Evolutionary conservation across 352 stramenopile genomes (phyloP).

Genomic region (Globisporangium cylindrosporum): DNA sequence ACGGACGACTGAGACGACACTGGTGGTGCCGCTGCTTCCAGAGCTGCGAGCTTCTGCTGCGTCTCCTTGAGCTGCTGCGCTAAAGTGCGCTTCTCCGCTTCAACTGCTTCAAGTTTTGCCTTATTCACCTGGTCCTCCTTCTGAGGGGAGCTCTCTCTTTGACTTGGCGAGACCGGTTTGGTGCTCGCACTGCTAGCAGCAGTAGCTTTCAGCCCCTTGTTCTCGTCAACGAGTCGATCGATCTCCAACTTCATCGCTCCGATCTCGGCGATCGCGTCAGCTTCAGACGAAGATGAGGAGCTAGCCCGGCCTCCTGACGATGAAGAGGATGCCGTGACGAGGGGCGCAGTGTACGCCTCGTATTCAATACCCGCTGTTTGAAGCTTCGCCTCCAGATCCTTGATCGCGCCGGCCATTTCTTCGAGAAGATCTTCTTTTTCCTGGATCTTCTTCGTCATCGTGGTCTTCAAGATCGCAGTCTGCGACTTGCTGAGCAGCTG

Average conservation of each 20-base stretch:
- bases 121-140: slow-evolving; percentile 28
- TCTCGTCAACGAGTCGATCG: slow-evolving; percentile 67
- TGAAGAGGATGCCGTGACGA: slow-evolving; percentile 6
- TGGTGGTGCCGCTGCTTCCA: slow-evolving; percentile 27
- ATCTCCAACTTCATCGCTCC: slow-evolving; percentile 73
- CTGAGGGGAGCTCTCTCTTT: slow-evolving; percentile 3
- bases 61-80: slow-evolving; percentile 59
- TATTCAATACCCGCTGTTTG: slow-evolving; percentile 39
- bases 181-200: background rate
- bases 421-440: slow-evolving; percentile 60
- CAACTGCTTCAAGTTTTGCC: slow-evolving; percentile 43
- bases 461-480: slow-evolving; percentile 81
- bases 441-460: slow-evolving; percentile 78
- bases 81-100: slow-evolving; percentile 54
- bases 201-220: slow-evolving; percentile 45
- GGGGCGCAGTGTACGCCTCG: slow-evolving; percentile 28
- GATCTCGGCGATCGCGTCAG: slow-evolving; percentile 56
- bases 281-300: slow-evolving; percentile 23
- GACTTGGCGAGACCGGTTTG: background rate
- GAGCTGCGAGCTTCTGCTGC: slow-evolving; percentile 46
- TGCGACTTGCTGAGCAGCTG: slow-evolving; percentile 84
- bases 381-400: slow-evolving; percentile 63
- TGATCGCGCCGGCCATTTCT: slow-evolving; percentile 63
- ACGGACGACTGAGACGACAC: slow-evolving; percentile 7
- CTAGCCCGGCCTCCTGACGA: background rate